phyloP scores from a whole-genome alignment of 345 rosid species.

The Trapa incisa region DNA sequence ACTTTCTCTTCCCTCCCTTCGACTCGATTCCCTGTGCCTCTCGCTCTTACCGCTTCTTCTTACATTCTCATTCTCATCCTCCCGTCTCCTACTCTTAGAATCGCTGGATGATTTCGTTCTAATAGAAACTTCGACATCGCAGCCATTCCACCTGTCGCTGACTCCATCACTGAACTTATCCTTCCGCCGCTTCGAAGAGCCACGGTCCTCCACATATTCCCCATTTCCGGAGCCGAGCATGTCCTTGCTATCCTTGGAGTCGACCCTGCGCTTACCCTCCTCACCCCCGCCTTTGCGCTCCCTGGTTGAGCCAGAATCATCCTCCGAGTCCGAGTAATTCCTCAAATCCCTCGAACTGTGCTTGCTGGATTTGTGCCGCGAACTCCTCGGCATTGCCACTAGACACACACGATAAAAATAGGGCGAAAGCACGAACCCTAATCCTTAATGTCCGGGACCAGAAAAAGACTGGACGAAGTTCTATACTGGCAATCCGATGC shows the following conservation, averaged over 20 bases:
- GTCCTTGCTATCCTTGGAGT: conserved; percentile 38
- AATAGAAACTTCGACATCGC: conserved; percentile 44
- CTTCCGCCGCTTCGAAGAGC: conserved; percentile 57
- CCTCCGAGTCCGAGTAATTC: conserved; percentile 76
- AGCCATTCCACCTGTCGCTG: conserved; percentile 70
- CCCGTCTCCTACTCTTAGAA: conserved; percentile 56
- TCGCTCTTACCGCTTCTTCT: conserved; percentile 46
- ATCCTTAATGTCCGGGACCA: neutral
- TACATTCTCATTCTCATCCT: conserved; percentile 33
- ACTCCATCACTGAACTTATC: conserved; percentile 42
- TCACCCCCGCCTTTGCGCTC: conserved; percentile 51
- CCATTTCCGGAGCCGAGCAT: conserved; percentile 40
- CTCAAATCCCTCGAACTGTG: conserved; percentile 48
- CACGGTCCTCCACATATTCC: conserved; percentile 46
- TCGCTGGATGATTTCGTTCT: conserved; percentile 49
- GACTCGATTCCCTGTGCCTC: conserved; percentile 50
- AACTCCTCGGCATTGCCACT: conserved; percentile 58
- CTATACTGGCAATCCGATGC: neutral
- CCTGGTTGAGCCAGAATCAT: conserved; percentile 34
- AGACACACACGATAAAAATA: neutral
- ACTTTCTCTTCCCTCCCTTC: conserved; percentile 36
- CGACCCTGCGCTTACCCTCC: conserved; percentile 52
- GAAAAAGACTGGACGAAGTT: neutral
- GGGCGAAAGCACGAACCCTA: conserved; percentile 7
- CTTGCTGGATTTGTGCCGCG: conserved; percentile 84